Evolutionary conservation across 2,329 filamentous ascomycete genomes (phyloP).

Genomic region (Neoascochyta sp.): DNA sequence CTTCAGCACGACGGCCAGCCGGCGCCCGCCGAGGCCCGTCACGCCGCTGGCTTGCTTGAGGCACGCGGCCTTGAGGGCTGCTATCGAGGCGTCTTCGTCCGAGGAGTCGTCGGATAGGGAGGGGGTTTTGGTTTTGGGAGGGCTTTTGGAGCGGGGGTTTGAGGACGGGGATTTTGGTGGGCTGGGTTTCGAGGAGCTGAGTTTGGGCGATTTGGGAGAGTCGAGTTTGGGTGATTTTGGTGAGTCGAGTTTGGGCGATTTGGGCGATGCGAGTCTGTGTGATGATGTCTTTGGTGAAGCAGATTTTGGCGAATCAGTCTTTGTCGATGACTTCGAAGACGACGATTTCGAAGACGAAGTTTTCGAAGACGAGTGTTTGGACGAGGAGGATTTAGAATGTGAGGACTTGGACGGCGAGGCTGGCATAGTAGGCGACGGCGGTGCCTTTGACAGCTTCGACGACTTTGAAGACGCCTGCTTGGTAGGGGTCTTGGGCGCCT

Average conservation of each 20-base stretch:
- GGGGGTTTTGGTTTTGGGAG: constrained; percentile 5
- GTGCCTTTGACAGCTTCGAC: not conserved
- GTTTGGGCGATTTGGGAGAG: not conserved
- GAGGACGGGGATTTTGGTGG: constrained; percentile 1
- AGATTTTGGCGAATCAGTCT: constrained; percentile 1
- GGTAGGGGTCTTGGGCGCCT: not conserved
- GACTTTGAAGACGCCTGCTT: constrained; percentile 2
- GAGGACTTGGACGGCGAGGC: constrained; percentile 1
- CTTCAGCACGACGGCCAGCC: constrained; percentile 17
- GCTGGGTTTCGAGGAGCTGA: not conserved
- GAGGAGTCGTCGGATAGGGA: constrained; percentile 3
- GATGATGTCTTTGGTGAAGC: constrained; percentile 2
- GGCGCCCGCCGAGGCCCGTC: constrained; percentile 21
- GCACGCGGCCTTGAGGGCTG: constrained; percentile 3
- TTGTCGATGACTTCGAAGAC: constrained; percentile 1
- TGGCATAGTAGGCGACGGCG: constrained; percentile 1
- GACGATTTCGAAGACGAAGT: constrained; percentile 1
- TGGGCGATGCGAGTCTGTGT: constrained; percentile 1
- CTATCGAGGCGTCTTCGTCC: constrained; percentile 3
- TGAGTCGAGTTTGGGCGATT: constrained; percentile 2
- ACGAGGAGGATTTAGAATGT: constrained; percentile 1
- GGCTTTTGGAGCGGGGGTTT: constrained; percentile 5
- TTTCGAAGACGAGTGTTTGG: constrained; percentile 6
- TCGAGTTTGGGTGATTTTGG: constrained; percentile 1
- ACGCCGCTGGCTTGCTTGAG: constrained; percentile 14